phyloP scores from a whole-genome alignment of 2,329 filamentous ascomycete genomes.

The Penicillium brevicompactum region DNA sequence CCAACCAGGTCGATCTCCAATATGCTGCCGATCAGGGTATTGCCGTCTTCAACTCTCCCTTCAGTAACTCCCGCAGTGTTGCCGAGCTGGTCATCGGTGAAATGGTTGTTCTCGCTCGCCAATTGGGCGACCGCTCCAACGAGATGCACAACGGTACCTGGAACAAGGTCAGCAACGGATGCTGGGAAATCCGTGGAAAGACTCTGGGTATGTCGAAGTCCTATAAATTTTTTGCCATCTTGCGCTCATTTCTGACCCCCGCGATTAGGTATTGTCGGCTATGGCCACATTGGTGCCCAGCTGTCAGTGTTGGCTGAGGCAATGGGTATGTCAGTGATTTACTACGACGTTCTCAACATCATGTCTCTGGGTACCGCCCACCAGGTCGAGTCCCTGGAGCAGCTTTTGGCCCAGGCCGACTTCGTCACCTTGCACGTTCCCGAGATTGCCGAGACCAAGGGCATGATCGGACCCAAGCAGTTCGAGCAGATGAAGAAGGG shows the following conservation, averaged over 20 bases:
- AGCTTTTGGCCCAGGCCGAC: slow-evolving; percentile 76
- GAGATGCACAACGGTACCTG: slow-evolving; percentile 94
- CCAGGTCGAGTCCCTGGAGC: slow-evolving; percentile 77
- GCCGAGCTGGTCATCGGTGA: slow-evolving; percentile 94
- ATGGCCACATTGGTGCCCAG: slow-evolving; percentile 96
- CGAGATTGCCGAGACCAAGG: slow-evolving; percentile 86
- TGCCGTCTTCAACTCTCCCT: slow-evolving; percentile 98
- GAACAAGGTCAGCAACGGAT: slow-evolving; percentile 97
- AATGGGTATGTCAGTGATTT: slow-evolving; percentile 98
- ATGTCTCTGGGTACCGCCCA: slow-evolving; percentile 90
- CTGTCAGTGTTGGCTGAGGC: slow-evolving; percentile 92
- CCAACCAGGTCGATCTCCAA: slow-evolving; percentile 59
- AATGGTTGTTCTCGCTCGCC: slow-evolving; percentile 87
- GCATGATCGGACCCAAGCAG: slow-evolving; percentile 81
- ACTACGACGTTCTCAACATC: slow-evolving; percentile 91
- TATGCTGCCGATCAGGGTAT: slow-evolving; percentile 63
- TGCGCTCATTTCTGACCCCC: neutral
- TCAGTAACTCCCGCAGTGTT: slow-evolving; percentile 95
- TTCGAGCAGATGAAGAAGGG: slow-evolving; percentile 89
- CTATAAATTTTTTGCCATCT: neutral
- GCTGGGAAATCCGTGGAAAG: slow-evolving; percentile 98
- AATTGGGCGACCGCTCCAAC: slow-evolving; percentile 87
- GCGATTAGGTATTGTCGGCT: slow-evolving; percentile 79
- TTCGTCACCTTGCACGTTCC: slow-evolving; percentile 96
- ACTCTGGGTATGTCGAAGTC: slow-evolving; percentile 67